Evolutionary conservation across 345 rosid species (phyloP).

Genomic region (Angophora floribunda): DNA sequence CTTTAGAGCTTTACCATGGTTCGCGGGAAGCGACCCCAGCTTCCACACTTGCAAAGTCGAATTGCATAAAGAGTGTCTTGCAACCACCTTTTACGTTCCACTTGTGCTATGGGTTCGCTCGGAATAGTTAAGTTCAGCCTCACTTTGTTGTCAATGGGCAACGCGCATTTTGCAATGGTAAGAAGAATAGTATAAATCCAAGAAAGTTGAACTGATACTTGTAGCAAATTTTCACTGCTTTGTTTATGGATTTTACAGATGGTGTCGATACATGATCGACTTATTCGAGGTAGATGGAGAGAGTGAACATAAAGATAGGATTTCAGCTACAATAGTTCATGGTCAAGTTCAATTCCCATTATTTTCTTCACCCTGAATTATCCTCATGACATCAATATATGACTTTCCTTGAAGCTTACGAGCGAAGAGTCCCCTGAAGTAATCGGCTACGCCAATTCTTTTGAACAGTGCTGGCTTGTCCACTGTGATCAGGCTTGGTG

Average conservation of each 20-base stretch:
- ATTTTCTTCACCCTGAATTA: background rate
- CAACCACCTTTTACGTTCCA: background rate
- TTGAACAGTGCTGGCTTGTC: background rate
- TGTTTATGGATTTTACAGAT: background rate
- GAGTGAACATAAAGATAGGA: background rate
- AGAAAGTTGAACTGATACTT: background rate
- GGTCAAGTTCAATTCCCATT: background rate
- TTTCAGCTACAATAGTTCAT: background rate
- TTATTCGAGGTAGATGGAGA: background rate
- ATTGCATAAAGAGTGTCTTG: background rate
- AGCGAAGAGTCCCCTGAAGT: background rate
- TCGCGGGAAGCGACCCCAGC: background rate
- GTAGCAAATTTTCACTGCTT: background rate
- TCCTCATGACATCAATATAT: background rate
- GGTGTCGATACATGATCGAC: background rate
- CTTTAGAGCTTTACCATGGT: background rate
- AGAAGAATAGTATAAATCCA: background rate
- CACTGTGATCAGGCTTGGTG: background rate
- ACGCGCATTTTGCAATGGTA: background rate
- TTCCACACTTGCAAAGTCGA: background rate
- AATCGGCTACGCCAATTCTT: background rate
- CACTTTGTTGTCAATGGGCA: background rate
- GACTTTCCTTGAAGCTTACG: background rate
- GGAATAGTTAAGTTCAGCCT: background rate
- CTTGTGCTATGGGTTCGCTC: background rate